Conservation (phyloP, 148 eudicot species). For the Fagopyrum homotropicum region DNA sequence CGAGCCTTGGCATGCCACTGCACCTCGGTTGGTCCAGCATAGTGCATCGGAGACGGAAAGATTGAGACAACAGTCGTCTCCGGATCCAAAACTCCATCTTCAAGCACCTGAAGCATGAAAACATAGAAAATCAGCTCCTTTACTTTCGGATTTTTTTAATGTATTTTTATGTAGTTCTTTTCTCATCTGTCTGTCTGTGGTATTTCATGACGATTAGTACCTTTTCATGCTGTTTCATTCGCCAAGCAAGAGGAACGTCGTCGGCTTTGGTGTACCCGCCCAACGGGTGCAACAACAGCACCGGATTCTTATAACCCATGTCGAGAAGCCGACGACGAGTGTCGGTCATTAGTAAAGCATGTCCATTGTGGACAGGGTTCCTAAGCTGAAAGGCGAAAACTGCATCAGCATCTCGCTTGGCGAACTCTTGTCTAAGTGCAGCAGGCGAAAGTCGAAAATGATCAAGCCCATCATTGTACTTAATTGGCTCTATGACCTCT, state of each 20-base stretch:
- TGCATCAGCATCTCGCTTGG: slow-evolving; percentile 72
- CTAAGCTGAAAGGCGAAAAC: slow-evolving; percentile 96
- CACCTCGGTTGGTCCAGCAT: slow-evolving; percentile 96
- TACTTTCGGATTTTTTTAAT: too few species aligned
- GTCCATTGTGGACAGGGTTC: slow-evolving; percentile 94
- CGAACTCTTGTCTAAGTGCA: slow-evolving; percentile 62
- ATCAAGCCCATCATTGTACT: slow-evolving; percentile 80
- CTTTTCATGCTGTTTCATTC: slow-evolving; percentile 96
- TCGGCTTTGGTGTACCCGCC: slow-evolving; percentile 93
- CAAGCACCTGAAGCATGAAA: slow-evolving; percentile 52
- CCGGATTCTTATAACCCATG: slow-evolving; percentile 86
- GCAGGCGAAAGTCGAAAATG: slow-evolving; percentile 68
- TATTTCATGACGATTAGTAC: too few species aligned
- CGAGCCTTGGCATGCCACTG: slow-evolving; percentile 99
- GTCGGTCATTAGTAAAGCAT: slow-evolving; percentile 87
- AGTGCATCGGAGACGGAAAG: slow-evolving; percentile 97
- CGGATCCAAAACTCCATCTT: slow-evolving; percentile 84
- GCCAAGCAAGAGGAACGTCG: slow-evolving; percentile 88
- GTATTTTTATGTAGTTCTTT: too few species aligned
- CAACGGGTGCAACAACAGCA: slow-evolving; percentile 77
- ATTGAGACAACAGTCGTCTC: slow-evolving; percentile 92
- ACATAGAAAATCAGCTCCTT: background rate
- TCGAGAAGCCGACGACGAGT: slow-evolving; percentile 79
- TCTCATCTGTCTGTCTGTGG: too few species aligned
- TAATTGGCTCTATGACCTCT: slow-evolving; percentile 70